A percentile compares a stretch with the other conserved stretches of the same genome.
Conservation (phyloP, 306 rosid species). For the Pterocarpus macrocarpus region DNA sequence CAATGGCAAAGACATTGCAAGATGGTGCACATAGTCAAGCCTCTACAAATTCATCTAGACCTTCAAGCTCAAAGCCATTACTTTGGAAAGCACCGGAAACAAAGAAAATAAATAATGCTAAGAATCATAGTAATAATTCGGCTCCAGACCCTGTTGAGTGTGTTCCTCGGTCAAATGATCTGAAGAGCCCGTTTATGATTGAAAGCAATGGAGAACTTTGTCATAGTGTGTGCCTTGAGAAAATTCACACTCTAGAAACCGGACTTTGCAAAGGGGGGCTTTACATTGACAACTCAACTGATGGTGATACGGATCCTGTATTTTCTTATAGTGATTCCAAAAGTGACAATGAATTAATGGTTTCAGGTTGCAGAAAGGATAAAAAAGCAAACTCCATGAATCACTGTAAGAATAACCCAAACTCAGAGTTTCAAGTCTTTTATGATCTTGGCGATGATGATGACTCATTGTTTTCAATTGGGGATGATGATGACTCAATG, state of each 20-base stretch:
- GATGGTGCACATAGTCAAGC: slow-evolving; percentile 55
- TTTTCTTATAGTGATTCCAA: slow-evolving; percentile 52
- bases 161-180: slow-evolving; percentile 54
- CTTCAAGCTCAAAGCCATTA: slow-evolving; percentile 38
- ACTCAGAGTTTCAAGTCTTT: slow-evolving; percentile 46
- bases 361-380: slow-evolving; percentile 47
- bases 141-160: slow-evolving; percentile 46
- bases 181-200: slow-evolving; percentile 40
- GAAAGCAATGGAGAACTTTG: slow-evolving; percentile 42
- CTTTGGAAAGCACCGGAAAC: slow-evolving; percentile 43
- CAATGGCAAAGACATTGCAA: slow-evolving; percentile 56
- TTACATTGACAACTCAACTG: slow-evolving; percentile 45
- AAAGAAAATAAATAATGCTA: slow-evolving; percentile 42
- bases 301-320: slow-evolving; percentile 56
- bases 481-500: slow-evolving; percentile 45
- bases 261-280: slow-evolving; percentile 57
- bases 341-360: slow-evolving; percentile 37
- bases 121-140: slow-evolving; percentile 41
- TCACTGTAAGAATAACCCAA: slow-evolving; percentile 40
- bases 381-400: slow-evolving; percentile 49
- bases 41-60: slow-evolving; percentile 40
- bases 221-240: slow-evolving; percentile 52
- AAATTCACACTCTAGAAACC: slow-evolving; percentile 72
- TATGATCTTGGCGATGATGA: slow-evolving; percentile 40
- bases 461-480: too few species aligned